Base-by-base conservation (phyloP, 441 rosid species). In the Mallotus repandus region DNA sequence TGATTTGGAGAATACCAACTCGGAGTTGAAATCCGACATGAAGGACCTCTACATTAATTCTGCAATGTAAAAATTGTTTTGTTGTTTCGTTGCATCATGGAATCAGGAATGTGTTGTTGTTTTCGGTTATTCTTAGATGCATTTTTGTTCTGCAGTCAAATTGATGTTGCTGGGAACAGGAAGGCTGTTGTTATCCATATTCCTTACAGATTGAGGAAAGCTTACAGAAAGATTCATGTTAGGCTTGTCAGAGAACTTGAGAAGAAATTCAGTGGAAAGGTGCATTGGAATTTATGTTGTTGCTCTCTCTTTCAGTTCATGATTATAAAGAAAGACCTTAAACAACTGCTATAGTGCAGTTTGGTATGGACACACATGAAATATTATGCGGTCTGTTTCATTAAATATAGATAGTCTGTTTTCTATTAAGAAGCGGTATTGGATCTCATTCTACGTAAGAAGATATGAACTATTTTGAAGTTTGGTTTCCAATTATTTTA, bases 211-310 rank as follows among this genome's bases (percentile, higher is more conserved):
- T 69, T 91, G 82, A 87, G 95, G 81, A 91, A 88, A 70, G 89
- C 92, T 70, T 91, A 77, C 76, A 69, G 88, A 25, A 91, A 91
- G 85, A 86, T 89, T 77, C 93, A 89, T 77, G 82, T 87, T 14
- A 83, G 88, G 76, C 97, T 91, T 74, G 93, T 91, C 66, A 89
- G 97, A 77, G 97, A 91, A 69, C 88, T 91, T 54, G 92, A 89
- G 79, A 91, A 91, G 87, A 91, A 91, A 78, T 89, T 91, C 84
- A 91, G 94, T 29, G 92, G 97, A 43, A 91, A 91, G 94, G 97
- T 88, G 43, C 71, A 41, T 0, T 21, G 13, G 54, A 21, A 46
- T 3, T 16, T 9, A 2, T 66, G 2, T 22, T 13, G 7, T 46
- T 53, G 11, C 21, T 5, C 4, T 48, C 10, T 65, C 57, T 18